phyloP scores from a whole-genome alignment of 768 basidiomycete genomes.

The Naganishia randhawae region DNA sequence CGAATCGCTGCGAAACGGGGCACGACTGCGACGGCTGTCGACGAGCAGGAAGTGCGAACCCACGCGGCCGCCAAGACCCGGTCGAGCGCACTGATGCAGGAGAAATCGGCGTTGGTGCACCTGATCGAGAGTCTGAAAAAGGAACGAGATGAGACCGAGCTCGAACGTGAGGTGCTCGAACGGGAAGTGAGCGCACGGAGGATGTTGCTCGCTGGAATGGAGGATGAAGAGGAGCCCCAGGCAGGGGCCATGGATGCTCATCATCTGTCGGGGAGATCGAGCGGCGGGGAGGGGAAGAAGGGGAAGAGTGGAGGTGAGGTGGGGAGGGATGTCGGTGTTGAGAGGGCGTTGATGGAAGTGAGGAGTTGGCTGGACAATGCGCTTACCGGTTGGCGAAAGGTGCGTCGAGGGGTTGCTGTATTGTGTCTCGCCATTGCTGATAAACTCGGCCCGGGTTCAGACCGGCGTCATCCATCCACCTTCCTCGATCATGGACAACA shows the following conservation, averaged over 20 bases:
- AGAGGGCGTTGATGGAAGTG: constrained; percentile 42
- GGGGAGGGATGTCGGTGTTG: constrained; percentile 30
- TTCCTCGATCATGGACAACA: neutral
- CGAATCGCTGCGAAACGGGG: constrained; percentile 28
- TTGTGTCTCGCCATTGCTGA: neutral
- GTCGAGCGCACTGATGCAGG: neutral
- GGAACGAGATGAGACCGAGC: constrained; percentile 33
- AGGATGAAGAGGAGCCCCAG: constrained; percentile 6
- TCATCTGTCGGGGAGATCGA: constrained; percentile 2
- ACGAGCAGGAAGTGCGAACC: neutral
- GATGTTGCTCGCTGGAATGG: constrained; percentile 8
- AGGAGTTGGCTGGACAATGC: constrained; percentile 45
- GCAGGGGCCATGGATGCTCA: neutral
- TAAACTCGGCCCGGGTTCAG: neutral
- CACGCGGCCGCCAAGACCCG: neutral
- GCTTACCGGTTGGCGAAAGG: constrained; percentile 38
- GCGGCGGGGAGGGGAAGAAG: constrained; percentile 2
- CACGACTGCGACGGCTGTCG: constrained; percentile 24
- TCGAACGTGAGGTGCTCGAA: constrained; percentile 27
- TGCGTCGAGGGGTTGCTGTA: constrained; percentile 22
- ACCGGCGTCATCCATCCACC: constrained; percentile 9
- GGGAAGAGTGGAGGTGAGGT: constrained; percentile 5
- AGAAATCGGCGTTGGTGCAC: constrained; percentile 27
- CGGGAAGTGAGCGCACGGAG: constrained; percentile 25
- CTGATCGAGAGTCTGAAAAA: constrained; percentile 33